Evolutionary conservation across 2,329 filamentous ascomycete species (phyloP).

Genomic region (Helotiales sp.): DNA sequence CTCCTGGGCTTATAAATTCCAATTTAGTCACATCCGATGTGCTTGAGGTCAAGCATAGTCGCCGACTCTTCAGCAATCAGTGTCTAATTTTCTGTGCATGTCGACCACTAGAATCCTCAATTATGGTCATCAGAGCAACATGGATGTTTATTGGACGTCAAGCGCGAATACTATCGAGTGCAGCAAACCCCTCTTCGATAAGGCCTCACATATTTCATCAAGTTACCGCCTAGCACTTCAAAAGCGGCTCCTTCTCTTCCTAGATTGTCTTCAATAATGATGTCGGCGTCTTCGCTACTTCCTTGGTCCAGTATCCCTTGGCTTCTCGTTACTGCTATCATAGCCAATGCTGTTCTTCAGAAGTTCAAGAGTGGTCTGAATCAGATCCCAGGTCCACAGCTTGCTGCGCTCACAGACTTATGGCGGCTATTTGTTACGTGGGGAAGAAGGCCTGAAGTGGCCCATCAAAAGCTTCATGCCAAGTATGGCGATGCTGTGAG

Average conservation of each 20-base stretch:
- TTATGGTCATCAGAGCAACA: too few species aligned
- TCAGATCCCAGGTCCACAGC: constrained; percentile 24
- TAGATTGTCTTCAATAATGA: not conserved
- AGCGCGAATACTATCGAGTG: not conserved
- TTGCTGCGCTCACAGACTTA: constrained; percentile 22
- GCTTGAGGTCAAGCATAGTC: too few species aligned
- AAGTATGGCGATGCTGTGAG: constrained; percentile 23
- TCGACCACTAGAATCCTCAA: too few species aligned
- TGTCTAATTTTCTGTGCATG: too few species aligned
- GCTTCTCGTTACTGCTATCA: not conserved
- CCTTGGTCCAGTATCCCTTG: not conserved
- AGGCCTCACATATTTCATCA: too few species aligned
- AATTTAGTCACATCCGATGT: too few species aligned
- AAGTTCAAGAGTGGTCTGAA: not conserved
- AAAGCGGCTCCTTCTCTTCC: too few species aligned
- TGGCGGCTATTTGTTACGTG: constrained; percentile 15
- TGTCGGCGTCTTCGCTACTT: not conserved
- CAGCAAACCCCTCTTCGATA: not conserved
- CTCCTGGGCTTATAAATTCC: too few species aligned
- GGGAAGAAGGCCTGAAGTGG: constrained; percentile 14
- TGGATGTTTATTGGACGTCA: not conserved
- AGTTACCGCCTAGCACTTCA: too few species aligned
- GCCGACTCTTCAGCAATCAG: too few species aligned
- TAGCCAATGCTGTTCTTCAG: not conserved
- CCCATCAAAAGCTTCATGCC: constrained; percentile 16